These are phyloP conservation scores for Populus pruinosa DNA, from an alignment of 345 rosid genomes.

Conservation along the genomic window DNA sequence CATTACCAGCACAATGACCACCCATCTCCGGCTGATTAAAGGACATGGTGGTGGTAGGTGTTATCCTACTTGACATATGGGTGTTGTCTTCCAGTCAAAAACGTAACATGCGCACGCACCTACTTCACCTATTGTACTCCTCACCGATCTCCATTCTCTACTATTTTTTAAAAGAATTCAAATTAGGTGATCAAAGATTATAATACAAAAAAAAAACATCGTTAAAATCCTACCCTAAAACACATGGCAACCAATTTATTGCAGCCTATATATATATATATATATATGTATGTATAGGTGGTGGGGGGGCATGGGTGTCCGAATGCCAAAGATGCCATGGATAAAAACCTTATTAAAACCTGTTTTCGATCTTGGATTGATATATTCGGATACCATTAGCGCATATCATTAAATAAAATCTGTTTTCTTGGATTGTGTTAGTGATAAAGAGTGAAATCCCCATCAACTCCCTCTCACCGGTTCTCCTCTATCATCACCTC, in stretches of 20 bases:
- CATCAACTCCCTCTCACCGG: slow-evolving; percentile 24
- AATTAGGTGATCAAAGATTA: not conserved
- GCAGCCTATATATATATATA: not conserved
- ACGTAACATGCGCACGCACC: not conserved
- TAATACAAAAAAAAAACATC: not conserved
- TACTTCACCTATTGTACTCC: not conserved
- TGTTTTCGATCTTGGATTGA: too few species aligned
- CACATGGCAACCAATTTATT: not conserved
- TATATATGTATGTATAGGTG: too few species aligned
- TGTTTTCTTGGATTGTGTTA: not conserved
- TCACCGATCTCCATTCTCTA: slow-evolving; percentile 14
- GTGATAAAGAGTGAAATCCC: not conserved
- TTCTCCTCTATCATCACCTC: slow-evolving; percentile 31
- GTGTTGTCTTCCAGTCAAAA: not conserved
- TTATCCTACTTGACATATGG: slow-evolving; percentile 15
- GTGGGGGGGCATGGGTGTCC: too few species aligned
- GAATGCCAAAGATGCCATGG: too few species aligned
- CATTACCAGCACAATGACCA: not conserved
- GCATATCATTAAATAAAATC: not conserved
- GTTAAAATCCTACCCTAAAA: not conserved
- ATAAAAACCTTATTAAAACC: too few species aligned
- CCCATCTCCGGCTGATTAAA: too few species aligned
- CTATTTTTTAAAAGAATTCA: too few species aligned
- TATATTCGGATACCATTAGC: too few species aligned
- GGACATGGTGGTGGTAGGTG: slow-evolving; percentile 3